Percentiles rank a stretch among this genome's conserved stretches.
These are phyloP conservation scores for Lentinula lateritia DNA, from an alignment of 768 basidiomycete species.

Conservation along the genomic window DNA sequence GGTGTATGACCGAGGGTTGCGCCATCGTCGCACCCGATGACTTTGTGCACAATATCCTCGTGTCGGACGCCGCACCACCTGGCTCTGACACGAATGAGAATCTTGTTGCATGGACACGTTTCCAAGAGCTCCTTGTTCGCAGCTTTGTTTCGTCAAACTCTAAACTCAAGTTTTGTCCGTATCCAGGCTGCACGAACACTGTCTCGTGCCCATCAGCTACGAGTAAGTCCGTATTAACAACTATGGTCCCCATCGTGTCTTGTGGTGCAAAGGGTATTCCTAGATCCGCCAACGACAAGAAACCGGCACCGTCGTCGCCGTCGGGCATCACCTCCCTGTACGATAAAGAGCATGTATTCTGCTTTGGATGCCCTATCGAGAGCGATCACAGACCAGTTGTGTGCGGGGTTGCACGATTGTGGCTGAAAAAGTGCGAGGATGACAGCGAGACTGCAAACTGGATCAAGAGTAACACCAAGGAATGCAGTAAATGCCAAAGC, in stretches of 20 bases:
- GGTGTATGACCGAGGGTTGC: slow-evolving; percentile 82
- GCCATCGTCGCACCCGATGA: slow-evolving; percentile 56
- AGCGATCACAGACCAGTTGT: slow-evolving; percentile 89
- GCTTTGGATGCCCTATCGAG: slow-evolving; percentile 90
- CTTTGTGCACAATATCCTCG: slow-evolving; percentile 55
- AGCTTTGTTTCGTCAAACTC: slow-evolving; percentile 85
- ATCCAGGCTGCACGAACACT: slow-evolving; percentile 91
- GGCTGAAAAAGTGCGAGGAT: slow-evolving; percentile 96
- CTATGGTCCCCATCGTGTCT: slow-evolving; percentile 82
- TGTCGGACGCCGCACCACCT: slow-evolving; percentile 6
- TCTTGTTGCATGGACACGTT: slow-evolving; percentile 54
- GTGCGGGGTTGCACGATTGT: slow-evolving; percentile 84
- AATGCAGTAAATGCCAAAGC: slow-evolving; percentile 91
- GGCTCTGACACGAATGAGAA: slow-evolving; percentile 32
- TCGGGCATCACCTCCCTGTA: slow-evolving; percentile 4
- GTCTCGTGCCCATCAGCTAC: slow-evolving; percentile 84
- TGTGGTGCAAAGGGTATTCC: slow-evolving; percentile 64
- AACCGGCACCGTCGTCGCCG: slow-evolving; percentile 6
- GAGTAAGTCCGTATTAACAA: slow-evolving; percentile 64
- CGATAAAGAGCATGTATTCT: slow-evolving; percentile 71
- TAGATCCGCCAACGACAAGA: slow-evolving; percentile 14
- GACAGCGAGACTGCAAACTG: slow-evolving; percentile 99
- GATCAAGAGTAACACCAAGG: slow-evolving; percentile 99
- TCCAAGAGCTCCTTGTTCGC: slow-evolving; percentile 82
- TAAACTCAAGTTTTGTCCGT: slow-evolving; percentile 90